Conservation (phyloP, 495 filamentous ascomycete genomes). For the Hyaloscypha variabilis region DNA sequence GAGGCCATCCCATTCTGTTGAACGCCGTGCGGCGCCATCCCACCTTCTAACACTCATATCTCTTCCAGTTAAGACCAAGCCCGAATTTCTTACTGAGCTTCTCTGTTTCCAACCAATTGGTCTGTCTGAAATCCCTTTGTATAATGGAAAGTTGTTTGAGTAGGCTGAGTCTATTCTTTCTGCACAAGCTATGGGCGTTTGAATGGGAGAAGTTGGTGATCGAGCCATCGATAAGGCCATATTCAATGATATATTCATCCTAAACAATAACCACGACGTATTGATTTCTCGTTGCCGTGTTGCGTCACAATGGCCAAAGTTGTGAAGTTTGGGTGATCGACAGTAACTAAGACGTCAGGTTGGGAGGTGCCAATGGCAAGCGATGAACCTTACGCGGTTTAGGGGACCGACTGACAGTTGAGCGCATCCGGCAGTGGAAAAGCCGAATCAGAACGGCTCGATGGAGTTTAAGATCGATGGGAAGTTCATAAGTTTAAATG, state of each 20-base stretch:
- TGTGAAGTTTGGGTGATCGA: conserved; percentile 9
- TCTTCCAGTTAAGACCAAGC: conserved; percentile 21
- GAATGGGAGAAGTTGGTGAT: conserved; percentile 2
- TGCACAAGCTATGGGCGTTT: background rate
- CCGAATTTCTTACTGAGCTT: conserved; percentile 14
- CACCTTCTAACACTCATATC: conserved; percentile 48
- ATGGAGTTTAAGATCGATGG: background rate
- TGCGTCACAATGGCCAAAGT: background rate
- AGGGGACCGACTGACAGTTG: background rate
- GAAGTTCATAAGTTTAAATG: conserved; percentile 5
- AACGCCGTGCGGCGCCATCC: conserved; percentile 55
- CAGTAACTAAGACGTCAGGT: conserved; percentile 23
- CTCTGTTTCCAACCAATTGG: conserved; percentile 23
- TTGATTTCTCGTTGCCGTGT: background rate
- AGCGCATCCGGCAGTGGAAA: background rate
- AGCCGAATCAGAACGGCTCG: background rate
- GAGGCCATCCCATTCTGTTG: conserved; percentile 54
- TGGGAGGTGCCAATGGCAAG: background rate
- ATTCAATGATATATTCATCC: conserved; percentile 12
- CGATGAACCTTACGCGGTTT: background rate
- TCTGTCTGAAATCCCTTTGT: conserved; percentile 24
- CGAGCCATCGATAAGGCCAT: conserved; percentile 24
- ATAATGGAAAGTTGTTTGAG: conserved; percentile 19
- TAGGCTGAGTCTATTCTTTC: background rate
- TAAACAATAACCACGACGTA: background rate